phyloP scores from a whole-genome alignment of 805 yeast genomes.

The Candida fluviatilis region DNA sequence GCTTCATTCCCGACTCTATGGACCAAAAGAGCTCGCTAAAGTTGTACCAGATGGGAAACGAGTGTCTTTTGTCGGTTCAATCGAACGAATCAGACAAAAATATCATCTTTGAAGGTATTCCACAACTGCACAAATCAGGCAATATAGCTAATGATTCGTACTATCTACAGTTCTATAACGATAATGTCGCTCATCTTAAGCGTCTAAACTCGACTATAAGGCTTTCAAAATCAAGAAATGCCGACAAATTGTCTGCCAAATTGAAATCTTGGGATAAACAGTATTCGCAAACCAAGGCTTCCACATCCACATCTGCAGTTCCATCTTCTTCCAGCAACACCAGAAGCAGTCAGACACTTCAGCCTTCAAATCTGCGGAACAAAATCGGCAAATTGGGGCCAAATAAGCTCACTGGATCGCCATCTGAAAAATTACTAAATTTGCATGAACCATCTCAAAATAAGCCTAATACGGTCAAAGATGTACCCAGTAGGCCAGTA shows the following conservation, averaged over 20 bases:
- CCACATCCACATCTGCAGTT: neutral
- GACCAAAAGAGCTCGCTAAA: conserved; percentile 30
- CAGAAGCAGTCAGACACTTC: neutral
- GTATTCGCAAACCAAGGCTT: neutral
- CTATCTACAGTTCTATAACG: conserved; percentile 20
- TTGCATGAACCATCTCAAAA: too few species aligned
- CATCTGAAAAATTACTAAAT: too few species aligned
- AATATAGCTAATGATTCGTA: conserved; percentile 22
- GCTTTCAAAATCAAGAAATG: conserved; percentile 36
- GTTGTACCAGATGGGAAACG: conserved; percentile 31
- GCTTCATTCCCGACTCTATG: conserved; percentile 39
- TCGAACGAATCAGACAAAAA: conserved; percentile 17
- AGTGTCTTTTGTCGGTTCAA: conserved; percentile 28
- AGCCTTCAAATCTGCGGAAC: conserved; percentile 6
- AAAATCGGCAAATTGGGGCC: too few species aligned
- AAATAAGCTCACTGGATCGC: too few species aligned
- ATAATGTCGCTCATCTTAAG: conserved; percentile 17
- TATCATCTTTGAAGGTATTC: conserved; percentile 36
- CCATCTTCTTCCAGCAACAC: neutral
- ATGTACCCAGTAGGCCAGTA: conserved; percentile 2
- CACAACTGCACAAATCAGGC: conserved; percentile 21
- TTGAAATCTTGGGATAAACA: conserved; percentile 19
- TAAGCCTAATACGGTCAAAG: conserved; percentile 1
- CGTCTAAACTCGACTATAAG: conserved; percentile 29
- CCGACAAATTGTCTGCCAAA: conserved; percentile 21